Conservation (phyloP, 371 early-diverging fungal genomes). For the Actinomortierella wolfii region DNA sequence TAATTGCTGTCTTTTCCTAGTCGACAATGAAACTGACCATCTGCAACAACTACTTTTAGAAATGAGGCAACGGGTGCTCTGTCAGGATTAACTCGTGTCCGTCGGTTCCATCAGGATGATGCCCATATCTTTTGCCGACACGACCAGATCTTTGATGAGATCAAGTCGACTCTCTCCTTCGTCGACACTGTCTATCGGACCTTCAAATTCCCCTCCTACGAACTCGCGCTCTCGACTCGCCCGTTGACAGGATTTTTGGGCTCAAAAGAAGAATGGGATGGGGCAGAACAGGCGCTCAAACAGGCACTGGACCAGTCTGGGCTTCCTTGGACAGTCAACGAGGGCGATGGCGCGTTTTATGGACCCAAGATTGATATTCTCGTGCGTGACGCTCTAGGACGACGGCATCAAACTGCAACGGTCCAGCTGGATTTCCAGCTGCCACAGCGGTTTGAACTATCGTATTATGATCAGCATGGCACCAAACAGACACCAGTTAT, state of each 20-base stretch:
- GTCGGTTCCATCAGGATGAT: slow-evolving; percentile 98
- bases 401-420: slow-evolving; percentile 98
- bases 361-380: slow-evolving; percentile 99
- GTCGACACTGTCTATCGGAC: slow-evolving; percentile 87
- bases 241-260: slow-evolving; percentile 97
- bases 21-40: neutral
- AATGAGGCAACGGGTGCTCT: slow-evolving; percentile 95
- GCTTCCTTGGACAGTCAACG: slow-evolving; percentile 86
- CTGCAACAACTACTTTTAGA: slow-evolving; percentile 17
- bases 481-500: slow-evolving; percentile 83
- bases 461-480: slow-evolving; percentile 65
- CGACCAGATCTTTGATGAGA: slow-evolving; percentile 81
- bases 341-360: slow-evolving; percentile 99
- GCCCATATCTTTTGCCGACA: slow-evolving; percentile 95
- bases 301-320: slow-evolving; percentile 83
- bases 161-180: slow-evolving; percentile 79
- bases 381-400: slow-evolving; percentile 92
- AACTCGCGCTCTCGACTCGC: slow-evolving; percentile 93
- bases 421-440: slow-evolving; percentile 98
- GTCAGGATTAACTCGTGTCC: slow-evolving; percentile 91
- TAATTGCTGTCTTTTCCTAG: neutral
- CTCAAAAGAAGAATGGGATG: slow-evolving; percentile 93
- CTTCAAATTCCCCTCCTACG: slow-evolving; percentile 89
- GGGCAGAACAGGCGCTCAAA: slow-evolving; percentile 88
- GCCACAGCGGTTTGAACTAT: slow-evolving; percentile 88